These are phyloP conservation scores for Phoenix dactylifera DNA, from an alignment of 176 grass and related monocot species.

Conservation along the genomic window DNA sequence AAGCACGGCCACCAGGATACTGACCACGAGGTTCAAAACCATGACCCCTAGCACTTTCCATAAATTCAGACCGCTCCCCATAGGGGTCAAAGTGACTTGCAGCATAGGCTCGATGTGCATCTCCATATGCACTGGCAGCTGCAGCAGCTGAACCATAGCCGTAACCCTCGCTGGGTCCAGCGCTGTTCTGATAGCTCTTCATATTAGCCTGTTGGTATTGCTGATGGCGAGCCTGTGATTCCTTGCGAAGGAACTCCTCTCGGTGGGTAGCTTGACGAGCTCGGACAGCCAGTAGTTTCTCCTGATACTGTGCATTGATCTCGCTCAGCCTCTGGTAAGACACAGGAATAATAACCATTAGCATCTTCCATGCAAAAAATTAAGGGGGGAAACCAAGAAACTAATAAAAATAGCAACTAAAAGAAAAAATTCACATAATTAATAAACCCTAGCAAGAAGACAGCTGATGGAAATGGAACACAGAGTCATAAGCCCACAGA, in stretches of 20 bases:
- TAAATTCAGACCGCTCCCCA: conserved; percentile 26
- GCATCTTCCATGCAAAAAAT: too few species aligned
- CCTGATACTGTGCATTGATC: conserved; percentile 66
- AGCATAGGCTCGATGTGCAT: conserved; percentile 45
- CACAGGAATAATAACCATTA: too few species aligned
- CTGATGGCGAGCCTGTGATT: conserved; percentile 58
- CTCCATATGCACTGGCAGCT: conserved; percentile 33
- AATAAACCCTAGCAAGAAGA: too few species aligned
- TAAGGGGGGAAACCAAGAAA: too few species aligned
- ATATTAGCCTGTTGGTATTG: conserved; percentile 74
- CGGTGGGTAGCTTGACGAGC: conserved; percentile 50
- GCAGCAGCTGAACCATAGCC: conserved; percentile 11
- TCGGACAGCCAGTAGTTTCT: conserved; percentile 61
- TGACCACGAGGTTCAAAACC: conserved; percentile 35
- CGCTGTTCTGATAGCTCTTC: conserved; percentile 27
- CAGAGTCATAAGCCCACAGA: too few species aligned
- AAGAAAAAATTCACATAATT: too few species aligned
- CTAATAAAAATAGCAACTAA: too few species aligned
- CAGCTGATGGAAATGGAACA: too few species aligned
- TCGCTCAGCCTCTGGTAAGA: conserved; percentile 65
- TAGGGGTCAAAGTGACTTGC: conserved; percentile 38
- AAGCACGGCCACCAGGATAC: conserved; percentile 63
- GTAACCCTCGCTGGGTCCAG: background rate
- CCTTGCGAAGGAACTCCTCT: conserved; percentile 75
- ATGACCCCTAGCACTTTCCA: conserved; percentile 33